phyloP scores from a whole-genome alignment of 2,329 filamentous ascomycete genomes.

The Trichoderma cornu-damae region DNA sequence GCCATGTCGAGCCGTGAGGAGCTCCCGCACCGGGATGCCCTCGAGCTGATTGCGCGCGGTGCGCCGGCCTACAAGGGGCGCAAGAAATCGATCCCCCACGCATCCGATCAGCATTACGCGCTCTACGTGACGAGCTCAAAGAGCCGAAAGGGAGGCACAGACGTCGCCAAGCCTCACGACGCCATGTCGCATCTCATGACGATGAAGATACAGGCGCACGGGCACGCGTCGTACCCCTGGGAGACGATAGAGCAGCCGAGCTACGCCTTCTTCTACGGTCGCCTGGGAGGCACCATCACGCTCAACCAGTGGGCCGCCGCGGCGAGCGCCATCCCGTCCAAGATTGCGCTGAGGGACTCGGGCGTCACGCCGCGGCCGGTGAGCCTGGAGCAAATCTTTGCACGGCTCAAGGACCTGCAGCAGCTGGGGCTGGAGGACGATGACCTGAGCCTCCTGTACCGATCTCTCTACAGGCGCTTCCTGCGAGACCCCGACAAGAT shows the following conservation, averaged over 20 bases:
- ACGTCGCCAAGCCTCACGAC: conserved; percentile 48
- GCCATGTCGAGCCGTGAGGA: conserved; percentile 46
- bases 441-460: conserved; percentile 55
- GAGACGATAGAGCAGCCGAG: conserved; percentile 70
- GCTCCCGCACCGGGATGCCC: conserved; percentile 49
- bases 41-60: conserved; percentile 54
- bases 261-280: conserved; percentile 62
- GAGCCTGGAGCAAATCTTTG: conserved; percentile 52
- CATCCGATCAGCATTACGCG: conserved; percentile 50
- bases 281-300: conserved; percentile 63
- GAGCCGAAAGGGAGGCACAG: conserved; percentile 41
- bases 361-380: conserved; percentile 57
- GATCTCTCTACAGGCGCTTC: conserved; percentile 61
- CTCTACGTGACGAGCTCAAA: conserved; percentile 45
- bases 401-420: conserved; percentile 56
- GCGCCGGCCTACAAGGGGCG: conserved; percentile 54
- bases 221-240: conserved; percentile 52
- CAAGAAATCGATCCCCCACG: conserved; percentile 50
- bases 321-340: conserved; percentile 51
- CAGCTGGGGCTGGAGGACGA: conserved; percentile 53
- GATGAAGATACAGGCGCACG: conserved; percentile 42
- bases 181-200: conserved; percentile 57
- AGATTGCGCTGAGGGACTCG: conserved; percentile 54
- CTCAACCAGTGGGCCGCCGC: conserved; percentile 63
- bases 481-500: conserved; percentile 62